Conservation (phyloP, 1,284 basidiomycete genomes). For the Cerrena zonata region DNA sequence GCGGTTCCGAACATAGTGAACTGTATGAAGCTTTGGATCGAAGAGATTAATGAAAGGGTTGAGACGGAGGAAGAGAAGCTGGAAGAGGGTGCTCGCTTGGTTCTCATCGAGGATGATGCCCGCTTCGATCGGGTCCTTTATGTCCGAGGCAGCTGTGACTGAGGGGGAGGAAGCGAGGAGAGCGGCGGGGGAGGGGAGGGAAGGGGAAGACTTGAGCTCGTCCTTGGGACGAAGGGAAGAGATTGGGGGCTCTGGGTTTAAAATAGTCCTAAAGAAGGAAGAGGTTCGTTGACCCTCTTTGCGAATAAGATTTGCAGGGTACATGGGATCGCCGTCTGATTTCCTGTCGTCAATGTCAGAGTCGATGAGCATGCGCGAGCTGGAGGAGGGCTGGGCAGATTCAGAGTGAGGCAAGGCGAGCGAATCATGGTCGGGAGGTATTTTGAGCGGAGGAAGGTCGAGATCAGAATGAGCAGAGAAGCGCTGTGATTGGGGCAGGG, state of each 20-base stretch:
- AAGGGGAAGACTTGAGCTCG: conserved; percentile 14
- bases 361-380: conserved; percentile 8
- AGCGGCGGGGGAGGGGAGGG: conserved; percentile 20
- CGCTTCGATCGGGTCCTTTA: conserved; percentile 62
- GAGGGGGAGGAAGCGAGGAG: conserved; percentile 20
- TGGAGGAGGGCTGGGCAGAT: conserved; percentile 14
- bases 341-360: conserved; percentile 47
- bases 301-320: conserved; percentile 66
- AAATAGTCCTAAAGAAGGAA: conserved; percentile 69
- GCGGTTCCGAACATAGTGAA: conserved; percentile 65
- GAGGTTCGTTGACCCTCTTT: conserved; percentile 45
- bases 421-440: conserved; percentile 34
- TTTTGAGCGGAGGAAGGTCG: conserved; percentile 44
- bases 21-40: conserved; percentile 71
- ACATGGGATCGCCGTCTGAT: conserved; percentile 51
- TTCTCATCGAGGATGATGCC: conserved; percentile 64
- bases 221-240: background rate
- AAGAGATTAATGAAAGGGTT: conserved; percentile 84
- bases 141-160: conserved; percentile 21
- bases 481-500: conserved; percentile 29
- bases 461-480: conserved; percentile 39
- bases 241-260: conserved; percentile 57
- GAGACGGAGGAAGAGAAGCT: conserved; percentile 69
- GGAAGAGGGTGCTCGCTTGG: conserved; percentile 64
- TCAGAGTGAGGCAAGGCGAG: conserved; percentile 28